These are phyloP conservation scores for Pseudogymnoascus sp. DNA, from an alignment of 2,329 filamentous ascomycete genomes.

Conservation along the genomic window DNA sequence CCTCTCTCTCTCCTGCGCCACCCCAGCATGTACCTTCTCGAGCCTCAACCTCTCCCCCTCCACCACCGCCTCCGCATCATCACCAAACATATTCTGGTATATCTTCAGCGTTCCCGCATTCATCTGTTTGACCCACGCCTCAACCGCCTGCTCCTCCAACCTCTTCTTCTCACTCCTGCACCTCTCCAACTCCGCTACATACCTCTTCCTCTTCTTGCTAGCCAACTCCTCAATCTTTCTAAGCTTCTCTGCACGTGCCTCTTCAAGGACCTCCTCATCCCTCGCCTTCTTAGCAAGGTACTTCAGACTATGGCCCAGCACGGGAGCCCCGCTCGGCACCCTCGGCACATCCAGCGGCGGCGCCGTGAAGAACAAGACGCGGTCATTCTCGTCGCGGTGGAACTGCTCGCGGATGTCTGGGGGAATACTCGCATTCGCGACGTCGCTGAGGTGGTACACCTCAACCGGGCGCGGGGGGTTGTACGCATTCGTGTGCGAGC, in stretches of 20 bases:
- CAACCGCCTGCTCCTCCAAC: slow-evolving; percentile 24
- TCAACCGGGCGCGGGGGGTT: slow-evolving; percentile 55
- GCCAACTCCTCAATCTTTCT: slow-evolving; percentile 26
- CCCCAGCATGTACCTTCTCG: background rate
- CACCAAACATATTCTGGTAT: slow-evolving; percentile 24
- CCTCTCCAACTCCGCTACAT: slow-evolving; percentile 24
- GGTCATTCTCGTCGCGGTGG: slow-evolving; percentile 56
- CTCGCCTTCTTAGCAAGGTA: slow-evolving; percentile 41
- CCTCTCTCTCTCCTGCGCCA: background rate
- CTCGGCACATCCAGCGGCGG: slow-evolving; percentile 48
- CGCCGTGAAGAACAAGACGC: slow-evolving; percentile 60
- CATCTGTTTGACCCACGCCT: slow-evolving; percentile 10
- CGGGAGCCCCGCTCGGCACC: slow-evolving; percentile 21
- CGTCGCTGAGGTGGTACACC: slow-evolving; percentile 56
- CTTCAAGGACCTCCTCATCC: background rate
- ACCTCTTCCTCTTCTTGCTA: slow-evolving; percentile 31
- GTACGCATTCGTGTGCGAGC: slow-evolving; percentile 36
- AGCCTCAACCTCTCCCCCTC: slow-evolving; percentile 15
- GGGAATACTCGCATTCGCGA: slow-evolving; percentile 57
- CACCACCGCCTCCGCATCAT: slow-evolving; percentile 21
- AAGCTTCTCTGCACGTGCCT: slow-evolving; percentile 21
- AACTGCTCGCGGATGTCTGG: slow-evolving; percentile 57
- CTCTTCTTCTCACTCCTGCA: slow-evolving; percentile 22
- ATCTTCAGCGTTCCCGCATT: slow-evolving; percentile 22
- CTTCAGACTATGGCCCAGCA: slow-evolving; percentile 40